Conservation (phyloP, 1,284 basidiomycete genomes). For the Volvariella surrecta region DNA sequence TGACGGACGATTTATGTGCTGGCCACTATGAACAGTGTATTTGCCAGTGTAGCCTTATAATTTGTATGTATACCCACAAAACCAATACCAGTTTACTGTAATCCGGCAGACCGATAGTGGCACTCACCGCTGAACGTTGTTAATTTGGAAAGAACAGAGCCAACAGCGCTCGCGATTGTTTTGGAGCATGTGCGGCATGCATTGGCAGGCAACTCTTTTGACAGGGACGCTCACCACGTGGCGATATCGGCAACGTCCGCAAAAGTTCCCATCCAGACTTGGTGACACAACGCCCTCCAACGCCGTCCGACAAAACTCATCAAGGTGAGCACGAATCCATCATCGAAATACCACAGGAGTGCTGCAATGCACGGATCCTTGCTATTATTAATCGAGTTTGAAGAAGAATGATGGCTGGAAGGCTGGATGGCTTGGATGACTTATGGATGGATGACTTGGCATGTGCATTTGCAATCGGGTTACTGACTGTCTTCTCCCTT, state of each 20-base stretch:
- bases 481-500: constrained; percentile 16
- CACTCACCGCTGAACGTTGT: too few relatives aligned
- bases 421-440: constrained; percentile 12
- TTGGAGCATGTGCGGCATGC: too few relatives aligned
- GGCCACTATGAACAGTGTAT: too few relatives aligned
- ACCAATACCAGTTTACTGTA: too few relatives aligned
- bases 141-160: too few relatives aligned
- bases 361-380: constrained; percentile 12
- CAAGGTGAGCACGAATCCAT: constrained; percentile 43
- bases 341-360: constrained; percentile 10
- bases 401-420: constrained; percentile 32
- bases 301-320: constrained; percentile 35
- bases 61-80: too few relatives aligned
- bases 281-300: constrained; percentile 15
- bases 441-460: too few relatives aligned
- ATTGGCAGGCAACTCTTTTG: too few relatives aligned
- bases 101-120: too few relatives aligned
- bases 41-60: too few relatives aligned
- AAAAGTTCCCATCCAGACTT: background rate
- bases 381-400: constrained; percentile 13
- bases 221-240: constrained; percentile 1
- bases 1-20: background rate
- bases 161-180: too few relatives aligned
- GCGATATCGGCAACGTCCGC: constrained; percentile 1
- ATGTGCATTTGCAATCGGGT: constrained; percentile 8